These are phyloP conservation scores for Durusdinium trenchii DNA, from an alignment of 73 alveolate species.

Conservation along the genomic window DNA sequence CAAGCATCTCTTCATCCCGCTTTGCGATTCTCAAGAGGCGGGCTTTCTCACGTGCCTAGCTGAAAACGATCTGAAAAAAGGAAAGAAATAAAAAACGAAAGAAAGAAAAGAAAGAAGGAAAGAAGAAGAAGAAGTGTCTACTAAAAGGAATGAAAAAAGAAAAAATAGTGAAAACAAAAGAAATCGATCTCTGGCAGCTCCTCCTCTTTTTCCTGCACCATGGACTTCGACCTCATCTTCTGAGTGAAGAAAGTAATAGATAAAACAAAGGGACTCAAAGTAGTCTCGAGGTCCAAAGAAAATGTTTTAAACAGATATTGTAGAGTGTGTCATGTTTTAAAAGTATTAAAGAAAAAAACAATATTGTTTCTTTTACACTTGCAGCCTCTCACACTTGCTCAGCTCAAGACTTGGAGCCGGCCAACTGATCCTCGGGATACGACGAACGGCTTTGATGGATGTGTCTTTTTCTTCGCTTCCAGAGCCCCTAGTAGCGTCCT, in stretches of 20 bases:
- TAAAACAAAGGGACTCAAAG: neutral
- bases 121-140: neutral
- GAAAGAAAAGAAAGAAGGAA: neutral
- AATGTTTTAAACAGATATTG: too few relatives aligned
- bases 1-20: constrained; percentile 73
- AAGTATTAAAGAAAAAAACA: too few relatives aligned
- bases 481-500: too few relatives aligned
- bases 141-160: too few relatives aligned
- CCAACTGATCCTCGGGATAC: constrained; percentile 18
- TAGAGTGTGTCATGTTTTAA: too few relatives aligned
- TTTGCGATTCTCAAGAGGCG: constrained; percentile 57
- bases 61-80: neutral
- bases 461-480: neutral
- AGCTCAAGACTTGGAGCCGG: constrained; percentile 1
- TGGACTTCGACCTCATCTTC: constrained; percentile 67
- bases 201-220: constrained; percentile 90
- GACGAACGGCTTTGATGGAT: neutral
- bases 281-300: too few relatives aligned
- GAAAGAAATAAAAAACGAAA: too few relatives aligned
- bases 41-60: constrained; percentile 74
- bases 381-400: neutral
- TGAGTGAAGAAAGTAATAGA: neutral
- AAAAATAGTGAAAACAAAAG: too few relatives aligned
- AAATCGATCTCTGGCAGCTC: too few relatives aligned
- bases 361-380: too few relatives aligned